These are phyloP conservation scores for Pythium vanterpoolii DNA, from an alignment of 352 stramenopile genomes.

Conservation along the genomic window DNA sequence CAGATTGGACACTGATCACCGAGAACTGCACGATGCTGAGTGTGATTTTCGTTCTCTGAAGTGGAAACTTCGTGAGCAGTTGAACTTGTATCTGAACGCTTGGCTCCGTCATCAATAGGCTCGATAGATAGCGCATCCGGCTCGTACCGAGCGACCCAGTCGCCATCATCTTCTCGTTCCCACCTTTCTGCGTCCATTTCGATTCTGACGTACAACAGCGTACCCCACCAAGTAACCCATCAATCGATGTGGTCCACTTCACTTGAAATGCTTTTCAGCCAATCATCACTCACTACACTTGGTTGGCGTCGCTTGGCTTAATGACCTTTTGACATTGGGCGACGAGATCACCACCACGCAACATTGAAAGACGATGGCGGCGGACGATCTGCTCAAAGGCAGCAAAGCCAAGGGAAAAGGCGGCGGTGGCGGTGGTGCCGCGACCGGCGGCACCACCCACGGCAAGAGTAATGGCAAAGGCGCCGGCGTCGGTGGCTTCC, in stretches of 20 bases:
- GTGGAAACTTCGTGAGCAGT: conserved; percentile 4
- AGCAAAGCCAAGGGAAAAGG: conserved; percentile 26
- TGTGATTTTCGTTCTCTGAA: background rate
- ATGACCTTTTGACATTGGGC: conserved; percentile 15
- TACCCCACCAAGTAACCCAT: conserved; percentile 1
- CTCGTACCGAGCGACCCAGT: conserved; percentile 42
- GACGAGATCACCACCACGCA: conserved; percentile 1
- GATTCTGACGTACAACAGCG: background rate
- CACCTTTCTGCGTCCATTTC: background rate
- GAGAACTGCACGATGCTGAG: conserved; percentile 33
- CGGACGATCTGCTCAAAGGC: conserved; percentile 61
- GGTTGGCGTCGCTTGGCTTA: conserved; percentile 14
- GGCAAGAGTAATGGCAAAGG: conserved; percentile 82
- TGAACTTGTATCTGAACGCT: conserved; percentile 15
- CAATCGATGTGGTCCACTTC: conserved; percentile 11
- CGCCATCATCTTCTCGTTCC: conserved; percentile 29
- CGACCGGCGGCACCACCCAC: conserved; percentile 41
- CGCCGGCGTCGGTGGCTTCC: conserved; percentile 74
- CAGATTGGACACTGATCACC: conserved; percentile 74
- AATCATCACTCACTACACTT: conserved; percentile 26
- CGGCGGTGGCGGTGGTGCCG: background rate
- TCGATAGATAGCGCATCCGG: conserved; percentile 5
- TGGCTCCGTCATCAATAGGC: conserved; percentile 5
- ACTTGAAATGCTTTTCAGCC: conserved; percentile 31
- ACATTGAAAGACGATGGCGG: conserved; percentile 33